These are phyloP conservation scores for Neurospora sp. DNA, from an alignment of 495 filamentous ascomycete species.

Conservation along the genomic window DNA sequence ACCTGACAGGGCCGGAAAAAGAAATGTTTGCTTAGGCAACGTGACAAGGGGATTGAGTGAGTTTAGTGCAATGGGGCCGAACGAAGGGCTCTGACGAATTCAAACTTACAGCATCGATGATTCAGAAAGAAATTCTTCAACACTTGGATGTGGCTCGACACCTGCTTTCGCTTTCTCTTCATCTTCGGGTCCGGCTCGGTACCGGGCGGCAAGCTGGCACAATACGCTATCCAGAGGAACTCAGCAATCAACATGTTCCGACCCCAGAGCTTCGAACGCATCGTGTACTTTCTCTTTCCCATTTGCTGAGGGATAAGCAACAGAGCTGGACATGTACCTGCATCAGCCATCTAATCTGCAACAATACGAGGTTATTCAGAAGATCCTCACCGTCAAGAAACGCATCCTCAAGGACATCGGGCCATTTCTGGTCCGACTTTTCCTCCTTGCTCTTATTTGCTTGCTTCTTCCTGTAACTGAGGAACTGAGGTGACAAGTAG, in stretches of 20 bases:
- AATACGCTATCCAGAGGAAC: conserved; percentile 55
- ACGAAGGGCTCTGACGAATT: neutral
- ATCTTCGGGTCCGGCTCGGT: conserved; percentile 16
- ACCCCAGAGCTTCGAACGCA: conserved; percentile 63
- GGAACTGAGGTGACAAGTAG: conserved; percentile 48
- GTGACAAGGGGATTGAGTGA: neutral
- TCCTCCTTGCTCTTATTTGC: conserved; percentile 43
- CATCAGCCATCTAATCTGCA: neutral
- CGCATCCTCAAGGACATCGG: conserved; percentile 70
- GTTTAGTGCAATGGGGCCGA: neutral
- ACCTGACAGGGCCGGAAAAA: neutral
- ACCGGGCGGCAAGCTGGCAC: conserved; percentile 26
- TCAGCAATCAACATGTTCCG: conserved; percentile 87
- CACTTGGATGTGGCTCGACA: conserved; percentile 97
- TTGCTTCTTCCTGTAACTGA: conserved; percentile 58
- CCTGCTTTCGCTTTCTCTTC: conserved; percentile 66
- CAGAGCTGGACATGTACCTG: conserved; percentile 46
- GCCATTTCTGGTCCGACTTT: conserved; percentile 54
- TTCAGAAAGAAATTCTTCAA: conserved; percentile 63
- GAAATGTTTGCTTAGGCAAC: neutral
- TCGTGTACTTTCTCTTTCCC: conserved; percentile 67
- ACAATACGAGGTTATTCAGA: neutral
- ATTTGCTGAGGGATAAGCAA: conserved; percentile 64
- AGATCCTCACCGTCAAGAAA: conserved; percentile 73
- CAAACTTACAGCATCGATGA: conserved; percentile 20